phyloP scores from a whole-genome alignment of 1,284 basidiomycete species.

The Pisolithus thermaeus region DNA sequence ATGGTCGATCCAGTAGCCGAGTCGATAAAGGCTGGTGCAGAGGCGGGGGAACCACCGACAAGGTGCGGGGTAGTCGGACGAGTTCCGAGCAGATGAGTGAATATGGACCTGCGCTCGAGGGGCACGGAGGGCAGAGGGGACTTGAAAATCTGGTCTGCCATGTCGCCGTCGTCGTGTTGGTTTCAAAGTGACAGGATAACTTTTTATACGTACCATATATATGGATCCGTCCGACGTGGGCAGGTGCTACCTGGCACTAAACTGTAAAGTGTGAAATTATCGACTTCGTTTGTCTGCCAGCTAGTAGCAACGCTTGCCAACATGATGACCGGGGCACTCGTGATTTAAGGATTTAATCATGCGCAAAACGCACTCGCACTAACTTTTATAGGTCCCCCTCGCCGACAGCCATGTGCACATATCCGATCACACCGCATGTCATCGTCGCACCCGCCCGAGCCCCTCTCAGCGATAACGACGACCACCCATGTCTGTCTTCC shows the following conservation, averaged over 20 bases:
- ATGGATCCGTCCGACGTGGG: too few relatives aligned
- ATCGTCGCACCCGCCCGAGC: neutral
- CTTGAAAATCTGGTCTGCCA: constrained; percentile 18
- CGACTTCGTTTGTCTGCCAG: too few relatives aligned
- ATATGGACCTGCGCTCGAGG: constrained; percentile 39
- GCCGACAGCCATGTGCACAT: too few relatives aligned
- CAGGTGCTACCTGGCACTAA: too few relatives aligned
- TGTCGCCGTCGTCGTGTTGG: constrained; percentile 3
- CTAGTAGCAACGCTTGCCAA: too few relatives aligned
- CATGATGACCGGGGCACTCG: too few relatives aligned
- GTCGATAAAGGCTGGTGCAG: constrained; percentile 60
- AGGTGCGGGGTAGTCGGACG: constrained; percentile 21
- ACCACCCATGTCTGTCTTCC: constrained; percentile 49
- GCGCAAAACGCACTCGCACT: too few relatives aligned
- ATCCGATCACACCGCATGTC: too few relatives aligned
- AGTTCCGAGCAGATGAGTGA: constrained; percentile 44
- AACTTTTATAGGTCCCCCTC: too few relatives aligned
- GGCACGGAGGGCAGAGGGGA: constrained; percentile 24
- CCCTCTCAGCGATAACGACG: neutral
- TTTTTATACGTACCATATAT: neutral
- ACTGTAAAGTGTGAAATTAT: too few relatives aligned
- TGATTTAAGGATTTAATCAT: too few relatives aligned
- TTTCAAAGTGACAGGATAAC: neutral
- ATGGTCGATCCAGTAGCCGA: constrained; percentile 52
- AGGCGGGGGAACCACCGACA: constrained; percentile 38